Evolutionary conservation across 169 alveolate genomes (phyloP).

Genomic region (Cryptosporidium sp.): DNA sequence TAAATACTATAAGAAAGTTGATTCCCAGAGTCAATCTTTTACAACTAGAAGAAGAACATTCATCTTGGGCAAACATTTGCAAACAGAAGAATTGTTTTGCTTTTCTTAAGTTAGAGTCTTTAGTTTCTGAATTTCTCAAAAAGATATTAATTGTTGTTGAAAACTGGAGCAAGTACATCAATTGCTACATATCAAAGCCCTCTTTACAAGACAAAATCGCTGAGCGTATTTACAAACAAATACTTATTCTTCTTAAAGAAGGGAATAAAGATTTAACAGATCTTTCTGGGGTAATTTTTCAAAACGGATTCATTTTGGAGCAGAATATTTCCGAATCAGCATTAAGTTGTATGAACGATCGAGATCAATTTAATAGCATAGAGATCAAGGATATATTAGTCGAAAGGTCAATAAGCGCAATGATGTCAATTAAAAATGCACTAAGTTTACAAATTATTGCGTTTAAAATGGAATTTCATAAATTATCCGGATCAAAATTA

Average conservation of each 20-base stretch:
- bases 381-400: neutral
- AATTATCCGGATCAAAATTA: neutral
- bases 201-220: neutral
- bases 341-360: neutral
- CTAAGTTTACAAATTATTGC: slow-evolving; percentile 15
- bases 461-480: slow-evolving; percentile 16
- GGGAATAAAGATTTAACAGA: neutral
- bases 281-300: neutral
- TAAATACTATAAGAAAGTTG: neutral
- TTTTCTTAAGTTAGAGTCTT: slow-evolving; percentile 9
- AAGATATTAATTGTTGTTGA: neutral
- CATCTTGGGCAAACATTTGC: slow-evolving; percentile 18
- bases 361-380: neutral
- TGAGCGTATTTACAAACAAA: slow-evolving; percentile 2
- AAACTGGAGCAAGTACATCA: neutral
- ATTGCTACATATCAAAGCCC: neutral
- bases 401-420: neutral
- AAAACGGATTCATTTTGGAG: neutral
- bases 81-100: slow-evolving; percentile 9
- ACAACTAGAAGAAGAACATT: slow-evolving; percentile 10
- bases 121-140: neutral
- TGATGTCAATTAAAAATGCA: slow-evolving; percentile 16
- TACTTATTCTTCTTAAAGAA: neutral
- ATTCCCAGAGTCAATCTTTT: slow-evolving; percentile 11
- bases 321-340: neutral